phyloP scores from a whole-genome alignment of 805 yeast genomes.

The Candida lessepsii region DNA sequence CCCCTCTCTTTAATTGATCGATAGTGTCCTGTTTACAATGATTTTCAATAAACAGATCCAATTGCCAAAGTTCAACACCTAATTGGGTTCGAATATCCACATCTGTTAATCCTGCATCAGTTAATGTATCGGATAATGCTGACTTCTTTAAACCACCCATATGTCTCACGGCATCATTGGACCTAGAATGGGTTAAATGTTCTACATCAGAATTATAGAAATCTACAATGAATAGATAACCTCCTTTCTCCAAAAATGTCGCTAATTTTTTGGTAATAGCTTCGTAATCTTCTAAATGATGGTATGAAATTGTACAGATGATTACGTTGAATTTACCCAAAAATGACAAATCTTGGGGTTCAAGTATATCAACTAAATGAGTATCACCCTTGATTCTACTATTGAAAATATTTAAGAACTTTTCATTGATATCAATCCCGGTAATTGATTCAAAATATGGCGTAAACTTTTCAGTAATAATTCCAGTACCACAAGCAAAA shows the following conservation, averaged over 20 bases:
- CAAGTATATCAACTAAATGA: conserved; percentile 26
- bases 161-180: conserved; percentile 22
- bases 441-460: conserved; percentile 19
- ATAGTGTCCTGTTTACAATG: conserved; percentile 21
- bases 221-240: conserved; percentile 36
- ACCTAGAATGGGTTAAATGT: neutral
- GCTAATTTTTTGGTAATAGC: conserved; percentile 29
- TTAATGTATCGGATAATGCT: conserved; percentile 21
- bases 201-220: conserved; percentile 37
- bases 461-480: conserved; percentile 29
- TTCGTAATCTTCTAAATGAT: conserved; percentile 35
- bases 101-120: conserved; percentile 19
- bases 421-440: conserved; percentile 39
- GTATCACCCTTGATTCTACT: conserved; percentile 12
- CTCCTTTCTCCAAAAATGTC: conserved; percentile 32
- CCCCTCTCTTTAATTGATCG: conserved; percentile 17
- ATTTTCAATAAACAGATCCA: conserved; percentile 20
- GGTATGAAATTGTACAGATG: conserved; percentile 37
- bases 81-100: conserved; percentile 19
- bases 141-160: conserved; percentile 33
- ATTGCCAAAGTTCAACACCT: conserved; percentile 22
- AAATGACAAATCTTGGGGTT: conserved; percentile 14
- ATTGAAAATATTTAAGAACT: conserved; percentile 16
- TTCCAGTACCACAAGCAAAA: conserved; percentile 47
- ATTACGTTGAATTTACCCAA: conserved; percentile 31